Evolutionary conservation across 164 flowering plant species (phyloP).

Genomic region (Cinnamomum micranthum): DNA sequence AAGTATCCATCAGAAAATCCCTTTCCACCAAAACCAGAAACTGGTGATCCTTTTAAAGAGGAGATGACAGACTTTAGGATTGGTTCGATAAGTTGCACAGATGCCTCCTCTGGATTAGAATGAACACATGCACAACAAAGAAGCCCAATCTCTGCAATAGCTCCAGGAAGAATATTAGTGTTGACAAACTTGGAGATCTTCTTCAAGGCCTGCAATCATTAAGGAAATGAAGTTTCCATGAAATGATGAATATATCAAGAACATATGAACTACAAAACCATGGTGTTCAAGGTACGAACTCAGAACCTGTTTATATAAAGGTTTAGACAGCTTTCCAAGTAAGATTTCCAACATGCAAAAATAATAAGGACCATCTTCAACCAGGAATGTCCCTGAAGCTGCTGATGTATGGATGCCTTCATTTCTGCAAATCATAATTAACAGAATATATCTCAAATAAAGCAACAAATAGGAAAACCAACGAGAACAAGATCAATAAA

Average conservation of each 20-base stretch:
- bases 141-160: slow-evolving; percentile 92
- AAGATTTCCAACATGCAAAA: slow-evolving; percentile 93
- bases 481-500: not conserved
- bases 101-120: slow-evolving; percentile 84
- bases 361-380: slow-evolving; percentile 91
- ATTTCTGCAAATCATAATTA: slow-evolving; percentile 46
- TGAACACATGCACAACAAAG: slow-evolving; percentile 97
- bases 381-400: slow-evolving; percentile 88
- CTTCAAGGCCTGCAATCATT: slow-evolving; percentile 66
- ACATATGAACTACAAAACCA: not conserved
- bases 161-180: slow-evolving; percentile 96
- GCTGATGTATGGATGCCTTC: slow-evolving; percentile 74
- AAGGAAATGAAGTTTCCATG: slow-evolving; percentile 10
- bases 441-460: slow-evolving; percentile 4
- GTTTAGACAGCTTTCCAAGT: slow-evolving; percentile 74
- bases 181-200: slow-evolving; percentile 88
- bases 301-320: slow-evolving; percentile 79
- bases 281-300: slow-evolving; percentile 5
- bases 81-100: slow-evolving; percentile 72
- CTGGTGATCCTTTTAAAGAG: slow-evolving; percentile 73
- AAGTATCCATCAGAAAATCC: slow-evolving; percentile 34
- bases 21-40: slow-evolving; percentile 76
- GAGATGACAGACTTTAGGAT: slow-evolving; percentile 62
- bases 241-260: not conserved
- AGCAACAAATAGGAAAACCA: not conserved